A percentile compares a stretch with the other conserved stretches of the same genome.
Evolutionary conservation across 2,329 filamentous ascomycete genomes (phyloP).

Genomic region (Diaporthe vexans): DNA sequence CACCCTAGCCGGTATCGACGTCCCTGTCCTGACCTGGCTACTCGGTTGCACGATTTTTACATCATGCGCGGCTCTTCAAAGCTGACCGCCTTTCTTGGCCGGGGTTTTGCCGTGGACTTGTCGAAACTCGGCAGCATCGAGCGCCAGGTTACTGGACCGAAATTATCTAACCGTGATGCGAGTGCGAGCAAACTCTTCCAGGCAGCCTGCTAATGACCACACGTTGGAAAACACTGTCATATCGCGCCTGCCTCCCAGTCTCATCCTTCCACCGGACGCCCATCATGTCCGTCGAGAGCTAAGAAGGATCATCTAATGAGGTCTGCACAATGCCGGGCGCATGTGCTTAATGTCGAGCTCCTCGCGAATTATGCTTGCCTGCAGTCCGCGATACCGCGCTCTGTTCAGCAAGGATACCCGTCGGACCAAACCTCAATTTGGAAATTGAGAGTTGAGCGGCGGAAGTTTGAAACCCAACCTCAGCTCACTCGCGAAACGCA

Average conservation of each 20-base stretch:
- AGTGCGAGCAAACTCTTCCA: constrained; percentile 24
- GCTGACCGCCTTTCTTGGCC: constrained; percentile 42
- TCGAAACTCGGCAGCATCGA: constrained; percentile 24
- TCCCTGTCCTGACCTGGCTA: constrained; percentile 31
- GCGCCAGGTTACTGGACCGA: constrained; percentile 20
- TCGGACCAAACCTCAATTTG: constrained; percentile 30
- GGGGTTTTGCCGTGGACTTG: constrained; percentile 38
- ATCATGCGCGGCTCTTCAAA: constrained; percentile 38
- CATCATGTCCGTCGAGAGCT: background rate
- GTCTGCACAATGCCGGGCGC: background rate
- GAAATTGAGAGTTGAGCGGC: constrained; percentile 25
- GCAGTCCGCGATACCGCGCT: constrained; percentile 1
- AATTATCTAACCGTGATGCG: constrained; percentile 10
- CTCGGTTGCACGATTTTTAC: constrained; percentile 39
- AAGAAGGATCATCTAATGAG: background rate
- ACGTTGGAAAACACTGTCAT: background rate
- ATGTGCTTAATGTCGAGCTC: background rate
- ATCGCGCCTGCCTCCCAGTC: background rate
- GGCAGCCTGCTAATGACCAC: background rate
- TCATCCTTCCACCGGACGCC: no score
- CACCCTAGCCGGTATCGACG: constrained; percentile 7
- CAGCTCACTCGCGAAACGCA: constrained; percentile 34
- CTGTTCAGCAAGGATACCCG: constrained; percentile 19
- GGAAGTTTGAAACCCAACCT: constrained; percentile 34
- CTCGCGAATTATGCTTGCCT: background rate